Evolutionary conservation across 169 alveolate genomes (phyloP).

Genomic region (Eimeria nieschulzi): DNA sequence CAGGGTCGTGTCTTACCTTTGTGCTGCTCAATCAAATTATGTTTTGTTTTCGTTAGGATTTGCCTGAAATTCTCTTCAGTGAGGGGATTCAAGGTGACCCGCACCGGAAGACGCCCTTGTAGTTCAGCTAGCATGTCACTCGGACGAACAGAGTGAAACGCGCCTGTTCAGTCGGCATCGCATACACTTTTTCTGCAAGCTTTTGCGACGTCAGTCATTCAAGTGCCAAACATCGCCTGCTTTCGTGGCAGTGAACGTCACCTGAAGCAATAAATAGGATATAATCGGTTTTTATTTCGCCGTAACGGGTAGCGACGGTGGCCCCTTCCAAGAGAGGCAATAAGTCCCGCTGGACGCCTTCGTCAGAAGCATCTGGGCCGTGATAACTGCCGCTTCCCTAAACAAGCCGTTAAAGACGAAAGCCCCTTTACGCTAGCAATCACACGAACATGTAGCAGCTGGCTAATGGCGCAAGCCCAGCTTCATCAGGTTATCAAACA

Average conservation of each 20-base stretch:
- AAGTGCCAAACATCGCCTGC: not conserved
- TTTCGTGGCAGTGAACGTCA: not conserved
- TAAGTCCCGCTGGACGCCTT: slow-evolving; percentile 93
- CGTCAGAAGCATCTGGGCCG: slow-evolving; percentile 90
- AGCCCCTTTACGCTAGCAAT: too few species aligned
- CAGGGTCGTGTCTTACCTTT: slow-evolving; percentile 49
- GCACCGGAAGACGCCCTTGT: slow-evolving; percentile 92
- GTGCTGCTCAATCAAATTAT: slow-evolving; percentile 85
- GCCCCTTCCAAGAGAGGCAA: slow-evolving; percentile 92
- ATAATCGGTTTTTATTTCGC: slow-evolving; percentile 89
- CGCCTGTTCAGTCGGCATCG: slow-evolving; percentile 80
- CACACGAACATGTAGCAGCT: not conserved
- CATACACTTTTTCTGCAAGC: not conserved
- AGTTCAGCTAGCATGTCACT: slow-evolving; percentile 91
- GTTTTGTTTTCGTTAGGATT: slow-evolving; percentile 86
- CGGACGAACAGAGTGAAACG: slow-evolving; percentile 90
- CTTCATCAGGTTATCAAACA: not conserved
- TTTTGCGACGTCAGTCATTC: not conserved
- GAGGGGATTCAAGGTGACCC: slow-evolving; percentile 85
- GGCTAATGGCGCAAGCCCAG: not conserved
- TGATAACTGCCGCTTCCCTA: slow-evolving; percentile 66
- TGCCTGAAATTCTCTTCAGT: slow-evolving; percentile 84
- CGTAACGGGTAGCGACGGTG: slow-evolving; percentile 86
- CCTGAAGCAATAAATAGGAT: slow-evolving; percentile 89
- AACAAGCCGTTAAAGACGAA: not conserved